Evolutionary conservation across 257 asterid species (phyloP).

Genomic region (Rehmannia glutinosa): DNA sequence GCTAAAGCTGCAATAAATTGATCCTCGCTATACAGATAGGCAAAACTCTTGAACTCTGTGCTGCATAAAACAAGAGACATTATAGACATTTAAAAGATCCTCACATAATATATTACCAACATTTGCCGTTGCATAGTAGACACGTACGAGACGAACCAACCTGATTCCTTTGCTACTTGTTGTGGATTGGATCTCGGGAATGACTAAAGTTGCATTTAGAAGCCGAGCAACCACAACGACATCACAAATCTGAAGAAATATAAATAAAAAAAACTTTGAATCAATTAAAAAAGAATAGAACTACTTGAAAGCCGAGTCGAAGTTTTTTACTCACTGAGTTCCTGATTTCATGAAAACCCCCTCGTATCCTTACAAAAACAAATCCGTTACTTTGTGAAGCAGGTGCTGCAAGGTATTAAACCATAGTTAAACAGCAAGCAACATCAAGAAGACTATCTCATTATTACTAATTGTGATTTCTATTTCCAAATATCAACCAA

Average conservation of each 20-base stretch:
- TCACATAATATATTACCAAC: too few species aligned
- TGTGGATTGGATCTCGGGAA: slow-evolving; percentile 96
- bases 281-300: neutral
- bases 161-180: slow-evolving; percentile 98
- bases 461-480: too few species aligned
- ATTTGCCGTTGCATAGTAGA: too few species aligned
- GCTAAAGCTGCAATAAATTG: slow-evolving; percentile 75
- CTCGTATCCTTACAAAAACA: slow-evolving; percentile 82
- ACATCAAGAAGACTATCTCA: too few species aligned
- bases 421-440: slow-evolving; percentile 16
- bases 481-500: too few species aligned
- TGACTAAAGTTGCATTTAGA: slow-evolving; percentile 87
- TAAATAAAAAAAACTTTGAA: slow-evolving; percentile 7
- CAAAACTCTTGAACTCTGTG: slow-evolving; percentile 95
- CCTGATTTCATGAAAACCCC: slow-evolving; percentile 96
- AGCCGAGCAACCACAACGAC: slow-evolving; percentile 87
- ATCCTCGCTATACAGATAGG: slow-evolving; percentile 89
- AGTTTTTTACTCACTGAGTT: slow-evolving; percentile 60
- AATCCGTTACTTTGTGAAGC: slow-evolving; percentile 50
- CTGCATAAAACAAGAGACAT: slow-evolving; percentile 44
- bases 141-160: slow-evolving; percentile 26
- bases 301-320: neutral
- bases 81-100: slow-evolving; percentile 1
- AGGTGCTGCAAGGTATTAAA: slow-evolving; percentile 56
- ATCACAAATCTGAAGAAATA: slow-evolving; percentile 67